Base-by-base conservation (phyloP, 192 early-diverging fungal species). In the Mortierella claussenii region DNA sequence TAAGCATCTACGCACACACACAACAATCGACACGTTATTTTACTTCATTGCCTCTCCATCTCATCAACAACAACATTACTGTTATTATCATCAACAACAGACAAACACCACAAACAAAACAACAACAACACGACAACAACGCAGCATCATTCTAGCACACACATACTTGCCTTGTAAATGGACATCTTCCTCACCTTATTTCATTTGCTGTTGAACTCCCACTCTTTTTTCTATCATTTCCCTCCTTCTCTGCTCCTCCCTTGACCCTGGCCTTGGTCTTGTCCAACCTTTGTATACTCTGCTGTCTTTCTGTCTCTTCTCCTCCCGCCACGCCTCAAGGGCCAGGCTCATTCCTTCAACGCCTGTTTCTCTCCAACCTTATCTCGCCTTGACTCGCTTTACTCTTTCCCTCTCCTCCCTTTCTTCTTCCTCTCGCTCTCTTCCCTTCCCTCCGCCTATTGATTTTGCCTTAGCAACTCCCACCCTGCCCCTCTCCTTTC, bases 1-100 rank as follows among this genome's bases (percentile, higher is more conserved):
- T 32, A 32, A 27, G 31, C 52, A 54, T 32, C 52, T 32, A 32
- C 26, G 31, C 52, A 54, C 32, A 33, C 52, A 32, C n/a, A 54
- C 52, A 28, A 37, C 13, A 55, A 28, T 26, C 32, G 13, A 40
- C 7, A 40, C 37, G 37, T 40, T 40, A 13, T 40, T 40, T 40
- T 10, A 40, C 13, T 10, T n/a, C n/a, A n/a, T n/a, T n/a, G n/a
- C n/a, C n/a, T n/a, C 37, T 10, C 37, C 7, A 40, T 40, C 8
- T 40, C 53, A 55, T 34, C 30, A 28, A 28, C 53, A 6, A 55
- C 53, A 40, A 33, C 52, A 54, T 3, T 54, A 0, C 12, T 54
- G 17, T 8, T 28, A 32, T 30, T 28, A 28, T 0, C 2, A 53
- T 17, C 7, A 36, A 0, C 37, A 40, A 40, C 13, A n/a, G n/a